A percentile compares a stretch with the other conserved stretches of the same genome.
Evolutionary conservation across 2,329 filamentous ascomycete genomes (phyloP).

Genomic region (Clarireedia hainanense): DNA sequence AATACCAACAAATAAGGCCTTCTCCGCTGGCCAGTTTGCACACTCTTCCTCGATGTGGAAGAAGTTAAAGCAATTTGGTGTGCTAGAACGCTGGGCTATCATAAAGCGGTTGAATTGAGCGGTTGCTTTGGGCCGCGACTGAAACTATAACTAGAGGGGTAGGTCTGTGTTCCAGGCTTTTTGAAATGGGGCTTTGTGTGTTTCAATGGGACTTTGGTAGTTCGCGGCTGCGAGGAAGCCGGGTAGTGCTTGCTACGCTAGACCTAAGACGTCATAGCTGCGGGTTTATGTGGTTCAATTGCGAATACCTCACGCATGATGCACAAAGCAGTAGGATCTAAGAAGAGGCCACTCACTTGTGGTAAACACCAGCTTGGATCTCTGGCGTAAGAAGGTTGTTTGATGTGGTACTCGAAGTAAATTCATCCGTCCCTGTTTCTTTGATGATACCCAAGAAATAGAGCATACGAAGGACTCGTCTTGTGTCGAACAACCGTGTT

Average conservation of each 20-base stretch:
- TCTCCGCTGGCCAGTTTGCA: conserved; percentile 22
- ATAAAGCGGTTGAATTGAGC: conserved; percentile 8
- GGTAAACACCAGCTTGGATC: background rate
- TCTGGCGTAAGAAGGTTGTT: background rate
- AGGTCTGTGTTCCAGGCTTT: conserved; percentile 9
- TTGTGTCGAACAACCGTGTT: background rate
- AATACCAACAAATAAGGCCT: conserved; percentile 1
- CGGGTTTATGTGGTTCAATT: background rate
- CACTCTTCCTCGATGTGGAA: conserved; percentile 3
- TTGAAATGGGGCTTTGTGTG: conserved; percentile 1
- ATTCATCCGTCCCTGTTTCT: background rate
- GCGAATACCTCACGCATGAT: too few species aligned
- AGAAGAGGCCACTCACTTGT: background rate
- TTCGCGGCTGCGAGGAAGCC: background rate
- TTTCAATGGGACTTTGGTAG: background rate
- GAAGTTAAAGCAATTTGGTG: background rate
- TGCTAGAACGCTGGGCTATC: conserved; percentile 2
- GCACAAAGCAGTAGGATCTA: too few species aligned
- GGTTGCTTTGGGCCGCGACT: background rate
- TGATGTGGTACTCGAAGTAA: background rate
- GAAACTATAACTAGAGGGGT: conserved; percentile 5
- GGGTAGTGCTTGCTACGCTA: background rate
- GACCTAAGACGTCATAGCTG: background rate
- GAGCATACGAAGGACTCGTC: background rate
- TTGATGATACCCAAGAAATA: background rate